Base-by-base conservation (phyloP, 1,284 basidiomycete genomes). In the Apiotrichum brassicae region DNA sequence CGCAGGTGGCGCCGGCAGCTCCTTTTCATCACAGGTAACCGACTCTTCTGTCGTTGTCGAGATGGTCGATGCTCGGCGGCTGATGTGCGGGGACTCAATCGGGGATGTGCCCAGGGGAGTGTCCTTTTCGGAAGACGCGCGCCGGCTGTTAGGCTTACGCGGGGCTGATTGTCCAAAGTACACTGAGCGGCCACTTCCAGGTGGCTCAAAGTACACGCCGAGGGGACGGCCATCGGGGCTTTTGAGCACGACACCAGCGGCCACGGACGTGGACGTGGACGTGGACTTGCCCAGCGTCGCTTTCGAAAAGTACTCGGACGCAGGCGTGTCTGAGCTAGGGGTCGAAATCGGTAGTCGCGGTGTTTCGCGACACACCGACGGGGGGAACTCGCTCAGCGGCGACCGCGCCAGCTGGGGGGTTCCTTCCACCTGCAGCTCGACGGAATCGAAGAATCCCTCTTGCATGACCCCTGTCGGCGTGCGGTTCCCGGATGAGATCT, bases 201-300 rank as follows among this genome's bases (percentile, higher is more conserved):
- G 74, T 0, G 94, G 94, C 60, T 93, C 86, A 73, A 98, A 98
- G 74, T 92, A 90, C 57, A 98, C 93, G 6, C 91, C 93, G 19
- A 89, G 82, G 0, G 91, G 87, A 56, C 91, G 83, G 0, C 94
- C 94, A 65, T 95, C 90, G 0, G 89, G 88, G 64, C 84, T 88
- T 58, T 93, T 89, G 44, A 98, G 85, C 37, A 97, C 80, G 19
- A 97, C 79, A 0, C 94, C 94, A 3, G 87, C 85, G 2, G 86
- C 86, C 0, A 87, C 85, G 0, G 86, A 85, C 4, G 81, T 76
- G 6, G 86, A 84, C 7, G 87, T 85, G 0, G 86, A 85, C 4
- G 81, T 76, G 6, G 86, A 84, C 7, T 87, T 78, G 8, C 28
- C 28, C 9, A 9, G 28, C 1, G 76, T 82, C 2, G 83, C 78